Evolutionary conservation across 1,139 yeast species (phyloP).

Genomic region (Sugiyamaella paludigena): DNA sequence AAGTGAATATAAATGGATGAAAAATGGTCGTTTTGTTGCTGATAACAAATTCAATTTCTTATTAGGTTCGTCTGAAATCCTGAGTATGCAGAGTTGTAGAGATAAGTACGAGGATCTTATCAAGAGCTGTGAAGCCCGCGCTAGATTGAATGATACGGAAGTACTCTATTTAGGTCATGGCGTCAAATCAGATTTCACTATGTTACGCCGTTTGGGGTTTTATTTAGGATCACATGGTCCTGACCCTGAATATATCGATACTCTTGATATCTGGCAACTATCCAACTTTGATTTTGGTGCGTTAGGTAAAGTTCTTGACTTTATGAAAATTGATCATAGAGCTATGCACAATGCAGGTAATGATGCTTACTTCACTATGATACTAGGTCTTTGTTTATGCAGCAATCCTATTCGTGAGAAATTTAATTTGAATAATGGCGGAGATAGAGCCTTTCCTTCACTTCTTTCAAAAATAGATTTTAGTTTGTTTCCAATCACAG

Average conservation of each 20-base stretch:
- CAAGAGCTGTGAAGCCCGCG: slow-evolving; percentile 14
- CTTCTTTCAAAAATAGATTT: neutral
- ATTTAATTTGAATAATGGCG: slow-evolving; percentile 1
- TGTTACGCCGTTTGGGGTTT: slow-evolving; percentile 52
- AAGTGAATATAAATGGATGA: slow-evolving; percentile 45
- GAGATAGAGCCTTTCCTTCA: neutral
- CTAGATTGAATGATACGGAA: slow-evolving; percentile 19
- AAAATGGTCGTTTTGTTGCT: slow-evolving; percentile 61
- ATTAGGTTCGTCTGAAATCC: slow-evolving; percentile 42
- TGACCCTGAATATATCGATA: slow-evolving; percentile 37
- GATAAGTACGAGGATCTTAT: slow-evolving; percentile 16
- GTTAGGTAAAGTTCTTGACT: slow-evolving; percentile 51
- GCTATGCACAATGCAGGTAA: slow-evolving; percentile 80
- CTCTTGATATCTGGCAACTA: slow-evolving; percentile 54
- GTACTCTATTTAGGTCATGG: slow-evolving; percentile 66
- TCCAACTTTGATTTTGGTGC: slow-evolving; percentile 49
- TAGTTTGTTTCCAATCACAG: slow-evolving; percentile 2
- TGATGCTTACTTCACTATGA: slow-evolving; percentile 69
- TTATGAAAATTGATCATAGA: slow-evolving; percentile 58
- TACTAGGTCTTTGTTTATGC: slow-evolving; percentile 48
- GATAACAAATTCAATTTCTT: slow-evolving; percentile 57
- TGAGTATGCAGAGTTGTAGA: slow-evolving; percentile 22
- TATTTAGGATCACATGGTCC: slow-evolving; percentile 28
- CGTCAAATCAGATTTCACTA: slow-evolving; percentile 57
- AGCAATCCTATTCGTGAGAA: slow-evolving; percentile 7